These are phyloP conservation scores for Phaffia tasmanica DNA, from an alignment of 768 basidiomycete genomes.

Conservation along the genomic window DNA sequence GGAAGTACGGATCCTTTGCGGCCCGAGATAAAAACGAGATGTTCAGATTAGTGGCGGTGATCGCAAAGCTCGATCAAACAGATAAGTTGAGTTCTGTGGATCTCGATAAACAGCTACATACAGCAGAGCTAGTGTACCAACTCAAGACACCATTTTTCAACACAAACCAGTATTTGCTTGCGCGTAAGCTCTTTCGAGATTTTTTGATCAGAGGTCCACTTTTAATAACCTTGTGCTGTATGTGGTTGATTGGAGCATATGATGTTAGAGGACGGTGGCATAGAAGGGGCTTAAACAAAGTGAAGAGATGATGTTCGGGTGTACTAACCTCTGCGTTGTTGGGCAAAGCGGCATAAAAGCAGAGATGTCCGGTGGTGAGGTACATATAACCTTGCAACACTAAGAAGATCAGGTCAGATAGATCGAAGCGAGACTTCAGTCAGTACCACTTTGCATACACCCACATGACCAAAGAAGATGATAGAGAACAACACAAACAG, in stretches of 20 bases:
- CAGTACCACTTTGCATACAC: not conserved
- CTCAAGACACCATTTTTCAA: constrained; percentile 90
- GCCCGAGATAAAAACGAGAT: not conserved
- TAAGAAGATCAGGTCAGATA: constrained; percentile 33
- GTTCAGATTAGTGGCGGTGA: not conserved
- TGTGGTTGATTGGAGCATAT: constrained; percentile 6
- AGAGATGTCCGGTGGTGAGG: constrained; percentile 79
- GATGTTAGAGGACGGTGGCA: not conserved
- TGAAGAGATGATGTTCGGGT: not conserved
- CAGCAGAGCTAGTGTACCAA: constrained; percentile 91
- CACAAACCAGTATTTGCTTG: constrained; percentile 92
- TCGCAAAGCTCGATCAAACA: constrained; percentile 14
- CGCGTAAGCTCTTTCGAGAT: constrained; percentile 68
- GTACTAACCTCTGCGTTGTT: constrained; percentile 56
- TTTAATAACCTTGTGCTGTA: constrained; percentile 79
- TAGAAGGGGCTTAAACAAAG: constrained; percentile 8
- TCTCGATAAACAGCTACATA: constrained; percentile 37
- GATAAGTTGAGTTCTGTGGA: not conserved
- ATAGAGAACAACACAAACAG: constrained; percentile 47
- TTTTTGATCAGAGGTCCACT: constrained; percentile 83
- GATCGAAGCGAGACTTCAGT: not conserved
- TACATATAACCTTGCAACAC: constrained; percentile 98
- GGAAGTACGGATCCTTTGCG: constrained; percentile 86
- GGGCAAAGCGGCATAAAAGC: constrained; percentile 95
- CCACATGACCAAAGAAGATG: not conserved